These are phyloP conservation scores for Ophiostoma perfectum DNA, from an alignment of 2,329 filamentous ascomycete genomes.

Conservation along the genomic window DNA sequence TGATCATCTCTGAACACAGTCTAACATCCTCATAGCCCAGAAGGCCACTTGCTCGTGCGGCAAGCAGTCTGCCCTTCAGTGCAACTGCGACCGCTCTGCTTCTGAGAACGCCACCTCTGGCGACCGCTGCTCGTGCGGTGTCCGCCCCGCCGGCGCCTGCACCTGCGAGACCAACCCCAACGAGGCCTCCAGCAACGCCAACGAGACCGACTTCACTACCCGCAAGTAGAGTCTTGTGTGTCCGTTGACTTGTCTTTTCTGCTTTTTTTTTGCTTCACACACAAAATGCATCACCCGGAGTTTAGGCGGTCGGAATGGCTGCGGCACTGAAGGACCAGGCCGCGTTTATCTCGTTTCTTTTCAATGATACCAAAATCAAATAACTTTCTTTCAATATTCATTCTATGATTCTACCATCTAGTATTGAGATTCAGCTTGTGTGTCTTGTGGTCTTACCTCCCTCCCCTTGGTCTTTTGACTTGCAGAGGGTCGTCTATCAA, in stretches of 20 bases:
- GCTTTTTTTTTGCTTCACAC: too few species aligned
- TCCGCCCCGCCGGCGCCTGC: conserved; percentile 72
- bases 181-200: conserved; percentile 54
- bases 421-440: too few species aligned
- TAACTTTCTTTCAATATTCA: not conserved
- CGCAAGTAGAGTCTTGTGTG: conserved; percentile 39
- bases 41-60: conserved; percentile 81
- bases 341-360: not conserved
- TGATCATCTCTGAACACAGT: too few species aligned
- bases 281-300: conserved; percentile 1
- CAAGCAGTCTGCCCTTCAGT: conserved; percentile 78
- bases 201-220: conserved; percentile 84
- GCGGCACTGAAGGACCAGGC: not conserved
- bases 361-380: conserved; percentile 1
- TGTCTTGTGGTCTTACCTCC: too few species aligned
- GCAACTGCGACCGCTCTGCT: conserved; percentile 72
- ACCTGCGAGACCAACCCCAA: conserved; percentile 71
- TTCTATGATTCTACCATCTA: too few species aligned
- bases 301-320: conserved; percentile 1
- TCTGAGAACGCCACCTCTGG: conserved; percentile 70
- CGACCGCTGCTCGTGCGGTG: conserved; percentile 76
- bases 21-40: conserved; percentile 40
- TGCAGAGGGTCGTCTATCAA: too few species aligned
- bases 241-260: too few species aligned
- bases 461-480: too few species aligned